Evolutionary conservation across 208 protist genomes (phyloP).

Genomic region (Wallacemonas sp.): DNA sequence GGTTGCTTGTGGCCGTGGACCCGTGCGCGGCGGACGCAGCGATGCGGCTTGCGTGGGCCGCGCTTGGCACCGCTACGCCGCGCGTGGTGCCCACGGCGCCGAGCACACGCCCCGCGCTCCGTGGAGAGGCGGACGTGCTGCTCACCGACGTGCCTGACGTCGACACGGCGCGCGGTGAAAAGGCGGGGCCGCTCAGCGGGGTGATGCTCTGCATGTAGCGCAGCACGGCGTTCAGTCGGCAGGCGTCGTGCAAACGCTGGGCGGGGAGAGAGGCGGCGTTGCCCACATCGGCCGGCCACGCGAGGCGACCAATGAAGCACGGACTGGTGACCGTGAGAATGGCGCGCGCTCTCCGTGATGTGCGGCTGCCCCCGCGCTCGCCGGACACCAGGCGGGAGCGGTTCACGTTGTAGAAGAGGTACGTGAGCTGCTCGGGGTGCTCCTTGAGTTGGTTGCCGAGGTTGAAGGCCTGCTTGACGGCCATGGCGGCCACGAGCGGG

Average conservation of each 20-base stretch:
- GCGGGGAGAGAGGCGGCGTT: neutral
- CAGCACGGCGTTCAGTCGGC: slow-evolving; percentile 46
- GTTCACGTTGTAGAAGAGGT: slow-evolving; percentile 53
- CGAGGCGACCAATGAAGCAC: slow-evolving; percentile 21
- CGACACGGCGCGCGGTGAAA: slow-evolving; percentile 11
- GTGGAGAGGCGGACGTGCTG: slow-evolving; percentile 11
- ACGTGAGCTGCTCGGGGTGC: slow-evolving; percentile 37
- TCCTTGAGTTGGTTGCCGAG: slow-evolving; percentile 37
- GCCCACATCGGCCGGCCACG: neutral
- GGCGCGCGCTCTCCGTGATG: slow-evolving; percentile 15
- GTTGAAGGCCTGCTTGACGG: slow-evolving; percentile 38
- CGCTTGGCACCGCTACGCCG: neutral
- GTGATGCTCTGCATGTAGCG: slow-evolving; percentile 32
- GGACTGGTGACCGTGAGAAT: slow-evolving; percentile 32
- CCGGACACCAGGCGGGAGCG: neutral
- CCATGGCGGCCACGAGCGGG: slow-evolving; percentile 47
- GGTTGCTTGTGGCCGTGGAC: slow-evolving; percentile 13
- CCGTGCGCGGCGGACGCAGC: neutral
- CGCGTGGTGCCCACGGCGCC: neutral
- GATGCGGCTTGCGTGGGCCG: neutral
- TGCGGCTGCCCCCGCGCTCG: slow-evolving; percentile 13
- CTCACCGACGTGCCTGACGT: neutral
- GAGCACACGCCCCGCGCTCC: neutral
- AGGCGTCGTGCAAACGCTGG: slow-evolving; percentile 33
- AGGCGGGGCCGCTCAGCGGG: neutral